Evolutionary conservation across 257 asterid species (phyloP).

Genomic region (Paraleonurus japonicus): DNA sequence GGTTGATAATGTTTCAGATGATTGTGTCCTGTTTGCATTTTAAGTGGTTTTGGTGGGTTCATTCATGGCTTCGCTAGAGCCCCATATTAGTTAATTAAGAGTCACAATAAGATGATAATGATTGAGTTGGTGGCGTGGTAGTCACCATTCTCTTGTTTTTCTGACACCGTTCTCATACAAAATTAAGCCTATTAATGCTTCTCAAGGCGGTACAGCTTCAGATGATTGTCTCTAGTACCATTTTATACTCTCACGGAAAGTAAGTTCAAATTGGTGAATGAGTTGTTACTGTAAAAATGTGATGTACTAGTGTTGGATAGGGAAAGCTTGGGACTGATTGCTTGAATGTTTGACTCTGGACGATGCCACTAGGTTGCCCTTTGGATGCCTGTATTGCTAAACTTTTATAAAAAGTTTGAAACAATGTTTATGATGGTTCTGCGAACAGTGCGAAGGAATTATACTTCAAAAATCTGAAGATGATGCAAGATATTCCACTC

Average conservation of each 20-base stretch:
- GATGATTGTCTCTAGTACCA: not conserved
- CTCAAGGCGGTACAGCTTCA: not conserved
- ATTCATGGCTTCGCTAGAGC: not conserved
- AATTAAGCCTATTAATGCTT: not conserved
- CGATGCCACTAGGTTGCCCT: not conserved
- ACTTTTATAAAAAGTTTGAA: not conserved
- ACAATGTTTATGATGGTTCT: not conserved
- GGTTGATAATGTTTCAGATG: not conserved
- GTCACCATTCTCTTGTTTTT: not conserved
- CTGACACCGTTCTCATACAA: not conserved
- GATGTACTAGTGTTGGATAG: not conserved
- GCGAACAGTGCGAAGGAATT: not conserved
- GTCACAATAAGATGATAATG: not conserved
- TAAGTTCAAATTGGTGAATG: slow-evolving; percentile 1
- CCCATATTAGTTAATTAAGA: not conserved
- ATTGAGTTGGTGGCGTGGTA: not conserved
- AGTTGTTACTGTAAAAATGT: not conserved
- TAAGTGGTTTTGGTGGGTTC: not conserved
- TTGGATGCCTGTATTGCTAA: not conserved
- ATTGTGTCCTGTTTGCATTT: not conserved
- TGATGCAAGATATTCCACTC: slow-evolving; percentile 4
- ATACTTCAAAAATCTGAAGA: not conserved
- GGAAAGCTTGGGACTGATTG: not conserved
- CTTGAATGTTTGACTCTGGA: not conserved
- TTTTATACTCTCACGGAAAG: not conserved